Base-by-base conservation (phyloP, 2,329 filamentous ascomycete genomes). In the Monosporascus sp. region DNA sequence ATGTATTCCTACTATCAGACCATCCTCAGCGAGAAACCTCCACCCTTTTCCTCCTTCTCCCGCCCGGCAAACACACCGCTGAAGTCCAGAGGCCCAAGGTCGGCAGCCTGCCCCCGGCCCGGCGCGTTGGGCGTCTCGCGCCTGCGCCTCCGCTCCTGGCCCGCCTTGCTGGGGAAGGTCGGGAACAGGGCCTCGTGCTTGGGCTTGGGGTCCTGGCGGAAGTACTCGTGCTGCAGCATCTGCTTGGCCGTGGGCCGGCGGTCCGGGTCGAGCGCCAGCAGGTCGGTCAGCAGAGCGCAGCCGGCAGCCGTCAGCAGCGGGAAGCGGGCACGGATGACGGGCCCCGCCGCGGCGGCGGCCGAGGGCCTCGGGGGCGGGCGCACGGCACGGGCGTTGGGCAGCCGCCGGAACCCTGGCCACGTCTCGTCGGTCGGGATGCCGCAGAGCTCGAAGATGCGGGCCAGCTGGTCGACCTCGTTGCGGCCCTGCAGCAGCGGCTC, bases 141-240 rank as follows among this genome's bases (percentile, higher is more conserved):
- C 38, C 82, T 77, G 58, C 89, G 77, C 61, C 91, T 77, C 65
- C 85, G 87, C 76, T 99, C 94, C 75, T 94, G 88, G 1, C 91
- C 90, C 0, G 94, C 94, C 70, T 96, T 97, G 63, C 89, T 94
- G 0, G 94, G 94, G 68, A 97, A 99, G 0, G 94, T 97, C 2
- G 94, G 94, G 67, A 99, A 97, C 85, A 99, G 87, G 63, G 87
- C 88, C 67, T 90, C 88, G 7, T 87, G 85, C 73, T 97, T 97
- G 1, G 92, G 90, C 55, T 88, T 88, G 1, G 94, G 94, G 61
- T 95, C 88, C 72, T 97, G 92, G 18, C 70, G 77, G 70, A 99
- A 99, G 70, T 96, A 99, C 37, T 84, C 77, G 69, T 97, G 90
- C 47, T 79, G 75, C 37, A 97, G 78, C 67, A 95, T 85, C 55